Evolutionary conservation across 768 basidiomycete genomes (phyloP).

Genomic region (Tylopilus rubrobrunneus): DNA sequence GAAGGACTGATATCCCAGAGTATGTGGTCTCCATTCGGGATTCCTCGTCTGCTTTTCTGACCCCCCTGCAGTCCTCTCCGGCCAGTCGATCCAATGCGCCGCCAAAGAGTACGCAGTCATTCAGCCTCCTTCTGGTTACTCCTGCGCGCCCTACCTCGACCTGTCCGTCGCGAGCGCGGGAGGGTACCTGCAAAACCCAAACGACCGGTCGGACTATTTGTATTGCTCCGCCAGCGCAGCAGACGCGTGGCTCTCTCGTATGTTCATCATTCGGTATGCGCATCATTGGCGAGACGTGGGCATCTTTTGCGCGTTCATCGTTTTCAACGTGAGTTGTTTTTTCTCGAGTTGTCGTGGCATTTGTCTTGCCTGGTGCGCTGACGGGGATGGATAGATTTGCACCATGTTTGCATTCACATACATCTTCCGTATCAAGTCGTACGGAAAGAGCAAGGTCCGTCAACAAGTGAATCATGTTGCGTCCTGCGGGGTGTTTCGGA

Average conservation of each 20-base stretch:
- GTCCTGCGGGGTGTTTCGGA: not conserved
- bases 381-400: conserved; percentile 34
- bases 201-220: conserved; percentile 36
- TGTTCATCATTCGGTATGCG: conserved; percentile 60
- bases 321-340: conserved; percentile 40
- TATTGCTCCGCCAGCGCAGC: conserved; percentile 59
- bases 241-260: conserved; percentile 41
- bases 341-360: not conserved
- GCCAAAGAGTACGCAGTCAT: conserved; percentile 59
- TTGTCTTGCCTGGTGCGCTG: not conserved
- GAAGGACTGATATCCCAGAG: conserved; percentile 45
- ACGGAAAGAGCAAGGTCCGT: conserved; percentile 8
- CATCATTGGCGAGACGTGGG: conserved; percentile 48
- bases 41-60: too few species aligned
- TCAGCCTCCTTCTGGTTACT: conserved; percentile 40
- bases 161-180: conserved; percentile 39
- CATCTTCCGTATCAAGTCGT: conserved; percentile 45
- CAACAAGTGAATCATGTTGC: not conserved
- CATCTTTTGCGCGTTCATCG: conserved; percentile 39
- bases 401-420: conserved; percentile 52
- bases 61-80: conserved; percentile 40
- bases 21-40: conserved; percentile 24
- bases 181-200: conserved; percentile 46
- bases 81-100: conserved; percentile 50
- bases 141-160: conserved; percentile 44